Conservation (phyloP, 306 rosid genomes). For the Gleditsia sinensis region DNA sequence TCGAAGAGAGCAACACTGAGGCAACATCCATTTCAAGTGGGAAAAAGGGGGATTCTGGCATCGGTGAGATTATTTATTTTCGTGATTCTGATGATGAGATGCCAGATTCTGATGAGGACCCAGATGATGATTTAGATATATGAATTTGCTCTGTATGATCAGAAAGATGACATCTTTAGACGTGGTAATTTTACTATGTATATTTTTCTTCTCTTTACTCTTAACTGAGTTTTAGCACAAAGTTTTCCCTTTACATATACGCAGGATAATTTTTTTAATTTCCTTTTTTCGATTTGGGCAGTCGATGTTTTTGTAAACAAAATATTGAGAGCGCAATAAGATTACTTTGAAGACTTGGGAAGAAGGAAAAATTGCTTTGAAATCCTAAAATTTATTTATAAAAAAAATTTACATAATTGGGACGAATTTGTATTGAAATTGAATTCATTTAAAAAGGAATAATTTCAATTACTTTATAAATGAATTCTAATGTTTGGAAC, state of each 20-base stretch:
- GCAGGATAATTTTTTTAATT: too few relatives aligned
- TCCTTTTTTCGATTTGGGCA: too few relatives aligned
- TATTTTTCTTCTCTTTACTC: neutral
- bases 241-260: neutral
- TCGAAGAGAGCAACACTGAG: slow-evolving; percentile 46
- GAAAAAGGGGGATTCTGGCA: slow-evolving; percentile 52
- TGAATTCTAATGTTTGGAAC: too few relatives aligned
- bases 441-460: too few relatives aligned
- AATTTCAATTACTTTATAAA: too few relatives aligned
- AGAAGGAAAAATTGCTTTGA: too few relatives aligned
- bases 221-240: neutral
- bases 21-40: slow-evolving; percentile 36
- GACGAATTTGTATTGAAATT: neutral
- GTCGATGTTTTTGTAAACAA: neutral
- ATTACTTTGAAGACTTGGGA: too few relatives aligned
- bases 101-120: slow-evolving; percentile 99
- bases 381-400: neutral
- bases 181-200: neutral
- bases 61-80: slow-evolving; percentile 84
- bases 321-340: neutral
- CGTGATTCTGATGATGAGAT: slow-evolving; percentile 96
- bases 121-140: slow-evolving; percentile 95
- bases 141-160: slow-evolving; percentile 30
- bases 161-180: neutral
- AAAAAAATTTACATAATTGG: too few relatives aligned